Base-by-base conservation (phyloP, 495 filamentous ascomycete species). In the Talaromyces thailandensis region DNA sequence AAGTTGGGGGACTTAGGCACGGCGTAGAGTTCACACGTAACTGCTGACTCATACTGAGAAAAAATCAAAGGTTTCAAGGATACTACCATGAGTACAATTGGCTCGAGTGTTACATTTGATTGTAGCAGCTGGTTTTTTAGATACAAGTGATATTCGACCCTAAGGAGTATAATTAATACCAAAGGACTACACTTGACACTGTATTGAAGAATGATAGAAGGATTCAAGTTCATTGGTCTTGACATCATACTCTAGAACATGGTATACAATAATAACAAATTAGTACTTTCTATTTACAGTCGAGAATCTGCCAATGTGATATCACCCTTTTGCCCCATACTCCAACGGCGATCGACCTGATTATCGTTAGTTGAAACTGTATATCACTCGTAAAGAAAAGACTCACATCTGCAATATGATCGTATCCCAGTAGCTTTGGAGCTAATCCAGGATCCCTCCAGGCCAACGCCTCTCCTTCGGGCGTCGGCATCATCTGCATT, bases 391-490 rank as follows among this genome's bases (percentile, higher is more conserved):
- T 28, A 53, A n/a, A 60, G 11, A 57, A 50, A 3, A 31, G 12
- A 69, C 70, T 37, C 62, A 78, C 73, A 66, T 78, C 75, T 23
- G 64, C 68, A 53, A 75, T 67, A 66, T 75, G 73, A 60, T 79
- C 74, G 64, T 79, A 79, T 24, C 76, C 76, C 53, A 80, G 35
- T 61, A 81, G 58, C 64, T 71, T 75, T 9, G 75, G 76, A 1
- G 72, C 75, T 25, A 79, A 51, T 8, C 72, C 75, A 3, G 78
- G 75, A 63, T 80, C 76, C 50, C 73, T 66, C 78, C 78, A 80
- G 6, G 75, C 76, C n/a, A 79, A 60, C 11, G 75, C 74, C 61
- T 80, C 77, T 2, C 77, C 78, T 29, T 71, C 71, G 0, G 74
- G 76, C 0, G 76, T 77, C 0, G 75, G 77, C 0, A 70, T 65